phyloP scores from a whole-genome alignment of 1,284 basidiomycete species.

The Ustilago cynodontis region DNA sequence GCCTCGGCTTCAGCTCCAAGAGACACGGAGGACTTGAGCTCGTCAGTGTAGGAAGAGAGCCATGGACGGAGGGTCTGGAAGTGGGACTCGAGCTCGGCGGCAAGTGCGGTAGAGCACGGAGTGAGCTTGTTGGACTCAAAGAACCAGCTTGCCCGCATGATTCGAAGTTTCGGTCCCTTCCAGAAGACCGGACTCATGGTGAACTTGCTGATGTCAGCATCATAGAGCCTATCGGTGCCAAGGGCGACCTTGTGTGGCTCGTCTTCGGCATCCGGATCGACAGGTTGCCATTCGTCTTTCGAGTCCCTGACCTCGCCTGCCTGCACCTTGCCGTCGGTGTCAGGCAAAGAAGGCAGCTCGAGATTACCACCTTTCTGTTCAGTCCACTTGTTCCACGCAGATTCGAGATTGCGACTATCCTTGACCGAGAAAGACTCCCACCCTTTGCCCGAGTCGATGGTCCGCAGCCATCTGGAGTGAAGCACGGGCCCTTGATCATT shows the following conservation, averaged over 20 bases:
- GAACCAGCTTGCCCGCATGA: slow-evolving; percentile 74
- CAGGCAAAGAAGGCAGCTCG: slow-evolving; percentile 30
- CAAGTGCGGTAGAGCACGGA: slow-evolving; percentile 72
- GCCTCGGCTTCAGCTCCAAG: slow-evolving; percentile 73
- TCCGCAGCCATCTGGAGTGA: slow-evolving; percentile 43
- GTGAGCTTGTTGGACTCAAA: slow-evolving; percentile 71
- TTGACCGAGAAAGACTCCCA: slow-evolving; percentile 44
- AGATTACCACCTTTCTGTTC: slow-evolving; percentile 39
- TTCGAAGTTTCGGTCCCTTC: slow-evolving; percentile 72
- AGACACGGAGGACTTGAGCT: slow-evolving; percentile 72
- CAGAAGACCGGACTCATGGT: slow-evolving; percentile 73
- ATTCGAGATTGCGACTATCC: slow-evolving; percentile 45
- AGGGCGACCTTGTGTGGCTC: slow-evolving; percentile 53
- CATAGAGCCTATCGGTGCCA: slow-evolving; percentile 51
- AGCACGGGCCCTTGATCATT: slow-evolving; percentile 37
- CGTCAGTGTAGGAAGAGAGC: slow-evolving; percentile 73
- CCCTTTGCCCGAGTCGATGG: slow-evolving; percentile 34
- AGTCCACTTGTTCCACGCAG: slow-evolving; percentile 41
- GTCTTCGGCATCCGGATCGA: slow-evolving; percentile 42
- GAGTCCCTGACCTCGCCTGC: slow-evolving; percentile 36
- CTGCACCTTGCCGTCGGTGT: slow-evolving; percentile 44
- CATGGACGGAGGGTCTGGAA: slow-evolving; percentile 63
- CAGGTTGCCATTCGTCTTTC: slow-evolving; percentile 24
- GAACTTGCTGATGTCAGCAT: slow-evolving; percentile 54
- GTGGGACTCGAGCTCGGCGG: slow-evolving; percentile 72